phyloP scores from a whole-genome alignment of 345 rosid species.

The Gossypium rotundifolium region DNA sequence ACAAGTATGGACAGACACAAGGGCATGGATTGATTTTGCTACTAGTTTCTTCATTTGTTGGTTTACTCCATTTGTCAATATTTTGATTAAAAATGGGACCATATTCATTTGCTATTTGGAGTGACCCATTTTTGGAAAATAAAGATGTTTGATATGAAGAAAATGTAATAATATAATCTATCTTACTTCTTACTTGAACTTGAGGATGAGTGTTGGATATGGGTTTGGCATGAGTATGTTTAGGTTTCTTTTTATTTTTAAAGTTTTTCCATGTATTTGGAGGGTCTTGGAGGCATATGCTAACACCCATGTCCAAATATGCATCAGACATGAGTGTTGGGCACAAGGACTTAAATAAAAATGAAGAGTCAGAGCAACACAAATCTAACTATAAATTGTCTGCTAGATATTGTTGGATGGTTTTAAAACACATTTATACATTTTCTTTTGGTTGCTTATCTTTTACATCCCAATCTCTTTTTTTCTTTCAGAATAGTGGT shows the following conservation, averaged over 20 bases:
- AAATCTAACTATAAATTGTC: not conserved
- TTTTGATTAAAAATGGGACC: not conserved
- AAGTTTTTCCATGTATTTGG: not conserved
- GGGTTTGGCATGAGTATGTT: not conserved
- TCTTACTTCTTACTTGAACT: not conserved
- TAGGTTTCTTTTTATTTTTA: too few species aligned
- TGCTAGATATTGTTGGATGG: not conserved
- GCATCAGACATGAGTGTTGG: not conserved
- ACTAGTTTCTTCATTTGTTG: not conserved
- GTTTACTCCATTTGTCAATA: not conserved
- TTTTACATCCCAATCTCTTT: conserved; percentile 13
- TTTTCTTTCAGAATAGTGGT: conserved; percentile 48
- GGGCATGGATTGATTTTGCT: not conserved
- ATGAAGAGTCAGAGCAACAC: not conserved
- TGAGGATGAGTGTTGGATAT: not conserved
- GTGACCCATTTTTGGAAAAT: not conserved
- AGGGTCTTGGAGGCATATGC: not conserved
- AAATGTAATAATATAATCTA: not conserved
- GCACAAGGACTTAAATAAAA: not conserved
- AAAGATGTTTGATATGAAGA: not conserved
- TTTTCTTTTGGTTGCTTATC: not conserved
- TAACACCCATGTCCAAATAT: not conserved
- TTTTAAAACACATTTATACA: not conserved
- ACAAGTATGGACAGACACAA: not conserved
- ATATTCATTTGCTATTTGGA: not conserved